Conservation (phyloP, 1,284 basidiomycete genomes). For the Microbotryum violaceum region DNA sequence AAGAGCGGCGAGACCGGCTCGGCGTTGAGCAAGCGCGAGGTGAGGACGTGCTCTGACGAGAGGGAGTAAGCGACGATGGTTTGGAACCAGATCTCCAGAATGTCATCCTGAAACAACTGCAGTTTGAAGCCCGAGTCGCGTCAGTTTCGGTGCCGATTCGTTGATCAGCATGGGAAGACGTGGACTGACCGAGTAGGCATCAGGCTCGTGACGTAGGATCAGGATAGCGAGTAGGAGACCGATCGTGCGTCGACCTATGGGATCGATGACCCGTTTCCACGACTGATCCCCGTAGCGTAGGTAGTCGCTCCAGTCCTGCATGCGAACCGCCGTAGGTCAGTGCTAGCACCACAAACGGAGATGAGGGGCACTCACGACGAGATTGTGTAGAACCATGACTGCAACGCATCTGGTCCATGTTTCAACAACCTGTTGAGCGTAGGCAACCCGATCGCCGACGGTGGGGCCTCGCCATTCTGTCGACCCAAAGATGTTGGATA, state of each 20-base stretch:
- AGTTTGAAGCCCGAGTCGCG: not conserved
- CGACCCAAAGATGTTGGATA: slow-evolving; percentile 51
- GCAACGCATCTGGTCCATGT: slow-evolving; percentile 70
- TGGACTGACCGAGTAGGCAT: slow-evolving; percentile 53
- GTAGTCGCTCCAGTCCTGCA: slow-evolving; percentile 59
- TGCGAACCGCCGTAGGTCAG: not conserved
- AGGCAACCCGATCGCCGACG: slow-evolving; percentile 36
- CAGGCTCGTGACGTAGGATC: slow-evolving; percentile 58
- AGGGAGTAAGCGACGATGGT: slow-evolving; percentile 50
- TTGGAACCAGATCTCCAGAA: slow-evolving; percentile 54
- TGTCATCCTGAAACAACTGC: slow-evolving; percentile 51
- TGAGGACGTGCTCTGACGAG: slow-evolving; percentile 50
- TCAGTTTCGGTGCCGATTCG: too few relatives aligned
- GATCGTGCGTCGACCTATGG: slow-evolving; percentile 53
- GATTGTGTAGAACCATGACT: slow-evolving; percentile 56
- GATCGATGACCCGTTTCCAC: slow-evolving; percentile 55
- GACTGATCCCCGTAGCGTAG: slow-evolving; percentile 54
- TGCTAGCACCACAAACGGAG: not conserved
- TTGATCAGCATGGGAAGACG: not conserved
- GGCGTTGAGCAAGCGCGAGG: slow-evolving; percentile 13
- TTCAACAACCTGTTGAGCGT: slow-evolving; percentile 54
- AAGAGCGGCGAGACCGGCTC: slow-evolving; percentile 9
- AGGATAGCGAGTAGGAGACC: slow-evolving; percentile 62
- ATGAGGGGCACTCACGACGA: slow-evolving; percentile 44
- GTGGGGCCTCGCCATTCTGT: slow-evolving; percentile 5